Evolutionary conservation across 2,329 filamentous ascomycete genomes (phyloP).

Genomic region (Colletotrichum musae): DNA sequence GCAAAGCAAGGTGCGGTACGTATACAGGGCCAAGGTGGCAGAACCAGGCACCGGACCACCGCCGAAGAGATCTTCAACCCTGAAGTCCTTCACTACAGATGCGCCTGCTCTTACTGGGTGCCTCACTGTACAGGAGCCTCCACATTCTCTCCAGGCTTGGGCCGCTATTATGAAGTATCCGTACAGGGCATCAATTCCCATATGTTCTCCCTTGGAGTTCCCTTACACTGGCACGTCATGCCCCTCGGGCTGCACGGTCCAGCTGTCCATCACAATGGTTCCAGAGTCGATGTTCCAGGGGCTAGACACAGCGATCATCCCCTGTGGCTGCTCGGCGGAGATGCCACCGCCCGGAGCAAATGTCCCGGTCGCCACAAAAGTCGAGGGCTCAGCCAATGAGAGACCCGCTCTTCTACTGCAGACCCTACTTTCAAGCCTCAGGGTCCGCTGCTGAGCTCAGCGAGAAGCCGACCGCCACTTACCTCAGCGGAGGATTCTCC

Average conservation of each 20-base stretch:
- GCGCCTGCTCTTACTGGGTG: no score
- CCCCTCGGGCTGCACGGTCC: constrained; percentile 20
- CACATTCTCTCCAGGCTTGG: background rate
- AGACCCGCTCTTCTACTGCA: background rate
- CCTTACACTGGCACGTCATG: constrained; percentile 3
- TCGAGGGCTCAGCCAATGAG: no score
- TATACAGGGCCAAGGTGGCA: no score
- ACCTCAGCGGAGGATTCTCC: no score
- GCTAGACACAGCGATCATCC: constrained; percentile 24
- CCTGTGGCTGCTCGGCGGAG: constrained; percentile 11
- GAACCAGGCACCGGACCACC: no score
- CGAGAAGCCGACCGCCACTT: no score
- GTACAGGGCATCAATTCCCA: constrained; percentile 2
- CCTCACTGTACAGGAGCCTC: no score
- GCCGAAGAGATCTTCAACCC: no score
- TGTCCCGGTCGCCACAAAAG: constrained; percentile 15
- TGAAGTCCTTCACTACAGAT: no score
- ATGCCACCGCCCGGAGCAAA: constrained; percentile 35
- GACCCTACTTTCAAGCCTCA: background rate
- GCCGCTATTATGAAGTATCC: background rate
- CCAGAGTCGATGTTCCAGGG: constrained; percentile 21
- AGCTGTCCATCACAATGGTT: constrained; percentile 21
- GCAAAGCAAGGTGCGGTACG: background rate
- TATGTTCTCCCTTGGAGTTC: background rate
- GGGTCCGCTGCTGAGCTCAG: background rate